phyloP scores from a whole-genome alignment of 2,329 filamentous ascomycete genomes.

The Diaporthe citriasiana region DNA sequence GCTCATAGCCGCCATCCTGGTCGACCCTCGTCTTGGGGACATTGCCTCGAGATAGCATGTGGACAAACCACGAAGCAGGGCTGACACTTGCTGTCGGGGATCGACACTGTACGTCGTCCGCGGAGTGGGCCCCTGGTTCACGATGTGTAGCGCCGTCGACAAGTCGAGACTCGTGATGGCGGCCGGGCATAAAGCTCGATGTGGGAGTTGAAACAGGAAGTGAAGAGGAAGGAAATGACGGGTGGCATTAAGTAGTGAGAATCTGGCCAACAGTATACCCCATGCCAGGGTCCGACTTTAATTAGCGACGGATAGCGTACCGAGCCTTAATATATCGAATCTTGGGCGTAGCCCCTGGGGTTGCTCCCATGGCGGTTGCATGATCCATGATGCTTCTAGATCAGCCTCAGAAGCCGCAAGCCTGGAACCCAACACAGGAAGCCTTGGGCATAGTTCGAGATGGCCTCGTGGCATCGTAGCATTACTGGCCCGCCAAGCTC shows the following conservation, averaged over 20 bases:
- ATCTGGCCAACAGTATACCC: constrained; percentile 7
- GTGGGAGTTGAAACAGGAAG: not conserved
- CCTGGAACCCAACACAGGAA: not conserved
- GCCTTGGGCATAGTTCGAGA: not conserved
- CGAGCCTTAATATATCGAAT: constrained; percentile 26
- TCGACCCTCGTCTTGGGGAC: not conserved
- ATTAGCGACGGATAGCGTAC: constrained; percentile 23
- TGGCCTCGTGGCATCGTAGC: constrained; percentile 25
- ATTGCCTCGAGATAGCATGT: not conserved
- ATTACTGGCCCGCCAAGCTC: not conserved
- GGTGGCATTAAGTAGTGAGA: constrained; percentile 1
- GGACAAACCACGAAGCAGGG: constrained; percentile 25
- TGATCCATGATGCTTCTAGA: constrained; percentile 1
- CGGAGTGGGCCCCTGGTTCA: not conserved
- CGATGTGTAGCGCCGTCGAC: not conserved
- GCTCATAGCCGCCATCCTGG: constrained; percentile 3
- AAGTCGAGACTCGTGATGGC: constrained; percentile 24
- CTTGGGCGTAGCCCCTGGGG: not conserved
- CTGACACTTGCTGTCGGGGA: not conserved
- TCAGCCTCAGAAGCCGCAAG: constrained; percentile 14
- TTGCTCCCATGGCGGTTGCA: not conserved
- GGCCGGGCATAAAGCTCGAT: not conserved
- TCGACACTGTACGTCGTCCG: not conserved
- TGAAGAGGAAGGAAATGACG: constrained; percentile 23
- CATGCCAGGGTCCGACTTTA: not conserved